A percentile compares a stretch with the other conserved stretches of the same genome.
Evolutionary conservation across 164 flowering plant species (phyloP).

Genomic region (Berberis thunbergii): DNA sequence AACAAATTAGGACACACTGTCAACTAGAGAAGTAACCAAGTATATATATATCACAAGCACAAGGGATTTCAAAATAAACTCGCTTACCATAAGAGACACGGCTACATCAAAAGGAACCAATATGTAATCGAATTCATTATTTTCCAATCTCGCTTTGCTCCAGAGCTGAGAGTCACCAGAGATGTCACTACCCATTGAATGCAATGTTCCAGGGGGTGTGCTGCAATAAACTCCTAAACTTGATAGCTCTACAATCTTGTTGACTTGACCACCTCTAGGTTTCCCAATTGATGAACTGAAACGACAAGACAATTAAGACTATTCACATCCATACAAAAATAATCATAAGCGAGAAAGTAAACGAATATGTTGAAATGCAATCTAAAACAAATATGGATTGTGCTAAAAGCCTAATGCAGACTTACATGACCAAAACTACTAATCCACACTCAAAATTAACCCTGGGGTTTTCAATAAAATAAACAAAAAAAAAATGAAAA

Average conservation of each 20-base stretch:
- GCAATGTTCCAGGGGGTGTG: constrained; percentile 15
- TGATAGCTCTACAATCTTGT: constrained; percentile 54
- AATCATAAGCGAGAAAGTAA: too few species aligned
- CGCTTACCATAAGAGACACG: constrained; percentile 60
- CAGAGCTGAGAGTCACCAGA: constrained; percentile 13
- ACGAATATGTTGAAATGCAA: too few species aligned
- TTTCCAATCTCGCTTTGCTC: constrained; percentile 15
- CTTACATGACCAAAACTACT: too few species aligned
- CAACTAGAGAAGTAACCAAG: not conserved
- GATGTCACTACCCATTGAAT: constrained; percentile 16
- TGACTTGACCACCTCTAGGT: constrained; percentile 47
- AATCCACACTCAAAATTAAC: too few species aligned
- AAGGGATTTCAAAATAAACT: constrained; percentile 1
- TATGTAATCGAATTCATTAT: constrained; percentile 26
- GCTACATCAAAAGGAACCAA: constrained; percentile 57
- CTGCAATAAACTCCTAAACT: constrained; percentile 60
- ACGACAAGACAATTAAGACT: too few species aligned
- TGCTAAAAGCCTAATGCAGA: too few species aligned
- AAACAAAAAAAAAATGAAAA: too few species aligned
- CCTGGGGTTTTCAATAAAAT: too few species aligned
- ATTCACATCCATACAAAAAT: too few species aligned
- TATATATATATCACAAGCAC: not conserved
- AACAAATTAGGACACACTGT: not conserved
- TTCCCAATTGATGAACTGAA: constrained; percentile 37
- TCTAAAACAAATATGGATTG: too few species aligned